Conservation (phyloP, 768 basidiomycete genomes). For the Clathrus columnatus region DNA sequence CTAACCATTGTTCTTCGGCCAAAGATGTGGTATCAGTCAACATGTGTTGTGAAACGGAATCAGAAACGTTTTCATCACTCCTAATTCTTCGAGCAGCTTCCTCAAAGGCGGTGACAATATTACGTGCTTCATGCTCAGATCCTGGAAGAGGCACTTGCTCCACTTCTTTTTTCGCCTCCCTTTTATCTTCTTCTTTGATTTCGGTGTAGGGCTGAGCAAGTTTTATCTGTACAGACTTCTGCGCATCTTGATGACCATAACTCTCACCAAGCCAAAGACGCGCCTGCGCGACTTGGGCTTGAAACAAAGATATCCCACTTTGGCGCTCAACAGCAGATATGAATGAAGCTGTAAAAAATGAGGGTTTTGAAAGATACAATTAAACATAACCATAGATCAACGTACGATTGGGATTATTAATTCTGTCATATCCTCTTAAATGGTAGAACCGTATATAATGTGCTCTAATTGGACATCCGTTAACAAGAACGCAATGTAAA, state of each 20-base stretch:
- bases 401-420: slow-evolving; percentile 66
- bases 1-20: slow-evolving; percentile 76
- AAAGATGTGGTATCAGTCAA: slow-evolving; percentile 53
- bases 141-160: slow-evolving; percentile 62
- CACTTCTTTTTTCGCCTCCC: slow-evolving; percentile 34
- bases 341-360: slow-evolving; percentile 30
- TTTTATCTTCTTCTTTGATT: slow-evolving; percentile 47
- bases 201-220: slow-evolving; percentile 43
- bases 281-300: slow-evolving; percentile 81
- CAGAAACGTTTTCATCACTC: slow-evolving; percentile 57
- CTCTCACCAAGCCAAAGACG: slow-evolving; percentile 62
- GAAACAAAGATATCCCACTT: slow-evolving; percentile 71
- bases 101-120: slow-evolving; percentile 65
- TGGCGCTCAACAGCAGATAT: slow-evolving; percentile 64
- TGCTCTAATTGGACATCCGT: slow-evolving; percentile 30
- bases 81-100: slow-evolving; percentile 45
- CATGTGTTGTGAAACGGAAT: slow-evolving; percentile 77
- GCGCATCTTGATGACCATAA: slow-evolving; percentile 25
- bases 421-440: slow-evolving; percentile 82
- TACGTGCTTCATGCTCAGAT: slow-evolving; percentile 55
- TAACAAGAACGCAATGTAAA: not conserved
- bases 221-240: slow-evolving; percentile 50
- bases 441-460: slow-evolving; percentile 92
- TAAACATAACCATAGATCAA: not conserved
- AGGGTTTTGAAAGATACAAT: not conserved